Base-by-base conservation (phyloP, 2,329 filamentous ascomycete species). In the Cephalotrichum gorgonifer region DNA sequence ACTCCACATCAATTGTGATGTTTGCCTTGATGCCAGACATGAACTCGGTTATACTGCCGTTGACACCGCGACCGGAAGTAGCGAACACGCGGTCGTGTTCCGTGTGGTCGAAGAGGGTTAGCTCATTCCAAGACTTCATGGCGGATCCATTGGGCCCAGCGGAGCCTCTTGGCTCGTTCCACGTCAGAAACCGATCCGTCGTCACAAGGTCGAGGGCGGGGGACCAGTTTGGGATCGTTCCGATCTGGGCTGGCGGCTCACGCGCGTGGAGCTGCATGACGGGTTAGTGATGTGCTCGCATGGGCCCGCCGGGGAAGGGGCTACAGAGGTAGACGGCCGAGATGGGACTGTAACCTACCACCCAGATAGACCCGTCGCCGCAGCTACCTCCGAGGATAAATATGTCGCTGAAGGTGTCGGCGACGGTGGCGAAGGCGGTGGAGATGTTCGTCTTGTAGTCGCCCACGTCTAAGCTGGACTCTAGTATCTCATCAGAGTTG, bases 351-450 rank as follows among this genome's bases (percentile, higher is more conserved):
- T 55, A 30, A 56, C 74, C 68, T 63, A 86, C 81, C 64, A 81
- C 79, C 70, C 85, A 91, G 6, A 93, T 73, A 1, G 83, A 81
- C 6, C 90, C 90, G 52, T 83, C 78, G 8, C 88, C 86, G 48
- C 83, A 85, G 54, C 86, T 83, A 1, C 91, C 89, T 4, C 85
- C 86, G 44, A 85, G 79, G 31, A 94, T 76, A 43, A 95, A 69
- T n/a, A 94, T 75, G 61, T 95, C 90, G 2, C 81, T 81, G 51
- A 78, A 80, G 31, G 74, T 69, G 53, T 79, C 77, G 44, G 78
- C 80, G n/a, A 86, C 72, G 48, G 82, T 86, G 47, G 88, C 85
- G 61, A 97, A 94, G 3, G 88, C 88, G 3, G 78, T 82, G 51
- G 88, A 85, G 43, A 95, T 84, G 52, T 86, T 87, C 57, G 85